Percentiles rank a stretch among this genome's conserved stretches.
phyloP scores from a whole-genome alignment of 2,329 filamentous ascomycete species.

The Penicillium polonicum region DNA sequence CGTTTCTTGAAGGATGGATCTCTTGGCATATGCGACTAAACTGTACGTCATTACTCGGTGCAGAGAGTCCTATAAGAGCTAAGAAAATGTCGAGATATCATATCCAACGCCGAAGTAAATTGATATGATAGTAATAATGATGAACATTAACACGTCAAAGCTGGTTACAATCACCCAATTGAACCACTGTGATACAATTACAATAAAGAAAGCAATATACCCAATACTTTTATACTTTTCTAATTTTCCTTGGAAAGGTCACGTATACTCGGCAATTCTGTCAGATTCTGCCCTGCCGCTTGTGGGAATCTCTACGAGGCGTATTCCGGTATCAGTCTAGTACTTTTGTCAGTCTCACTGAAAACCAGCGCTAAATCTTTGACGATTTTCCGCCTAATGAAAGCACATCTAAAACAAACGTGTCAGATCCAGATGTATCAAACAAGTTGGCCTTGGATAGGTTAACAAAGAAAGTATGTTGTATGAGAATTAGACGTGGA shows the following conservation, averaged over 20 bases:
- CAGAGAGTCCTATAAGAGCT: background rate
- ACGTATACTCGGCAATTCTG: background rate
- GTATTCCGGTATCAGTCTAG: background rate
- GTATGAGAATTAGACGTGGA: background rate
- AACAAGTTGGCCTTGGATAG: background rate
- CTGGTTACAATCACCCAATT: background rate
- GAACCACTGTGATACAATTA: background rate
- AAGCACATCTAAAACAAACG: background rate
- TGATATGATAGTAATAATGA: background rate
- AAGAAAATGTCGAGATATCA: background rate
- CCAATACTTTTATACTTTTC: background rate
- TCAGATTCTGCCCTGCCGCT: background rate
- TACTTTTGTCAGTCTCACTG: conserved; percentile 5
- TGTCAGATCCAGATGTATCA: background rate
- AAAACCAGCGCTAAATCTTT: background rate
- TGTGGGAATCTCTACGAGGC: background rate
- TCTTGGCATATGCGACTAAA: background rate
- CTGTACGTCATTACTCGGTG: background rate
- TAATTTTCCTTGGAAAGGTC: background rate
- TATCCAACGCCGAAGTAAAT: background rate
- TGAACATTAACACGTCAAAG: background rate
- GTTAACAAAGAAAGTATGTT: background rate
- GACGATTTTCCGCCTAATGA: background rate
- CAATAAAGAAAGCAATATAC: background rate
- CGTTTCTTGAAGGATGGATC: background rate